Conservation (phyloP, 345 rosid species). For the Xanthoceras sorbifolium region DNA sequence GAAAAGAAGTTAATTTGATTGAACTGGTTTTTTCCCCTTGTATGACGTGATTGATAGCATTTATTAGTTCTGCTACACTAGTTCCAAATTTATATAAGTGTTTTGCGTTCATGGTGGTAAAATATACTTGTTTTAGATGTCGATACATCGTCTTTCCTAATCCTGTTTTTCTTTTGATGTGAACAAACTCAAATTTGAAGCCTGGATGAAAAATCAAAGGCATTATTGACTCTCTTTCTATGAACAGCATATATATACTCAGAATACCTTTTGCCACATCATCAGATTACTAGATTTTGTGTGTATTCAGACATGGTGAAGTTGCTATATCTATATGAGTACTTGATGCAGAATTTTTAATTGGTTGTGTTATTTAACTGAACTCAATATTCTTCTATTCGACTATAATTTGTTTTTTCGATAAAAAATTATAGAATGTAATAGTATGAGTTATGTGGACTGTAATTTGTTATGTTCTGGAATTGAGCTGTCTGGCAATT, state of each 20-base stretch:
- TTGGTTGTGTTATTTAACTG: neutral
- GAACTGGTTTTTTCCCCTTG: neutral
- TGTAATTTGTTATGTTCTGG: neutral
- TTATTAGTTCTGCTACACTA: neutral
- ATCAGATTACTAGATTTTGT: neutral
- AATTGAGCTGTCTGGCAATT: neutral
- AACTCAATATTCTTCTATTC: neutral
- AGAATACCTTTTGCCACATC: neutral
- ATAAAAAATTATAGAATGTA: neutral
- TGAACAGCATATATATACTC: neutral
- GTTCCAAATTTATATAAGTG: too few species aligned
- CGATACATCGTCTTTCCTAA: neutral
- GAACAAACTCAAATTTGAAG: neutral
- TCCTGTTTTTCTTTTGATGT: neutral
- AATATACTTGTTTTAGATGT: neutral
- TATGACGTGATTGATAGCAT: neutral
- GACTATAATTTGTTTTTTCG: neutral
- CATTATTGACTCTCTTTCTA: neutral
- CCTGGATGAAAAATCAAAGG: neutral
- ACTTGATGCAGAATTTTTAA: neutral
- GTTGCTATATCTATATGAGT: neutral
- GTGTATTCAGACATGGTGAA: neutral
- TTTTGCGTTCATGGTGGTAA: neutral
- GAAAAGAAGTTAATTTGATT: neutral
- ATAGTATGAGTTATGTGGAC: neutral